Conservation (phyloP, 2,329 filamentous ascomycete genomes). For the Dactylellina haptotyla region DNA sequence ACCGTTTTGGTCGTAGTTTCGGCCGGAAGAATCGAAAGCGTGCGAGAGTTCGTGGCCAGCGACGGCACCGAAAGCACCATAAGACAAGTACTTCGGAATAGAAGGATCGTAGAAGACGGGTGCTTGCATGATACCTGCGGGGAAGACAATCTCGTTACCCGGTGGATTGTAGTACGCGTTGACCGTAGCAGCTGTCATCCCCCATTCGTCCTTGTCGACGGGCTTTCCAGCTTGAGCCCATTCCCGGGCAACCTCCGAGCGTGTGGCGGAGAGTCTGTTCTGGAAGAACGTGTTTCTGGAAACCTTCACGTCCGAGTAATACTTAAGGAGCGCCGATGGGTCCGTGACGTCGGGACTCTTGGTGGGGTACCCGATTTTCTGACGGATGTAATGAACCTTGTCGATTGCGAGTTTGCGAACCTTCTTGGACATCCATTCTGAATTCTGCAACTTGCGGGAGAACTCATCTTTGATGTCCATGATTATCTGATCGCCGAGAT, state of each 20-base stretch:
- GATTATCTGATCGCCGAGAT: constrained; percentile 75
- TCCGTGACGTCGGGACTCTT: constrained; percentile 72
- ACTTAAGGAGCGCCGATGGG: constrained; percentile 67
- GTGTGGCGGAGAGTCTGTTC: constrained; percentile 68
- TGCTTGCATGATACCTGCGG: constrained; percentile 75
- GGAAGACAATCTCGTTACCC: constrained; percentile 76
- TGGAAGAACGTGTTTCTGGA: constrained; percentile 67
- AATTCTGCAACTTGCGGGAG: constrained; percentile 69
- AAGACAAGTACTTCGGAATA: constrained; percentile 73
- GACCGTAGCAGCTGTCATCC: constrained; percentile 70
- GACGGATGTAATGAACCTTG: constrained; percentile 74
- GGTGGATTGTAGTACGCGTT: constrained; percentile 74
- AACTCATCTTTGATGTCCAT: constrained; percentile 76
- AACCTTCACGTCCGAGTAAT: constrained; percentile 69
- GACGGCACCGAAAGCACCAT: constrained; percentile 75
- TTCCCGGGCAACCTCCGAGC: constrained; percentile 64
- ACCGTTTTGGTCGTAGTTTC: constrained; percentile 72
- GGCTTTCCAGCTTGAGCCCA: constrained; percentile 72
- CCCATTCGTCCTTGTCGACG: constrained; percentile 71
- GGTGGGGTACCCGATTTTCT: constrained; percentile 75
- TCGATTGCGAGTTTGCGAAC: constrained; percentile 70
- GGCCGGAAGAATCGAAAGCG: constrained; percentile 74
- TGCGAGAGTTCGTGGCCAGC: constrained; percentile 77
- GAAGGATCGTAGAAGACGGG: constrained; percentile 71
- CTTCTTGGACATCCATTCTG: constrained; percentile 73